Evolutionary conservation across 1,284 basidiomycete species (phyloP).

Genomic region (Marasmius fiardii): DNA sequence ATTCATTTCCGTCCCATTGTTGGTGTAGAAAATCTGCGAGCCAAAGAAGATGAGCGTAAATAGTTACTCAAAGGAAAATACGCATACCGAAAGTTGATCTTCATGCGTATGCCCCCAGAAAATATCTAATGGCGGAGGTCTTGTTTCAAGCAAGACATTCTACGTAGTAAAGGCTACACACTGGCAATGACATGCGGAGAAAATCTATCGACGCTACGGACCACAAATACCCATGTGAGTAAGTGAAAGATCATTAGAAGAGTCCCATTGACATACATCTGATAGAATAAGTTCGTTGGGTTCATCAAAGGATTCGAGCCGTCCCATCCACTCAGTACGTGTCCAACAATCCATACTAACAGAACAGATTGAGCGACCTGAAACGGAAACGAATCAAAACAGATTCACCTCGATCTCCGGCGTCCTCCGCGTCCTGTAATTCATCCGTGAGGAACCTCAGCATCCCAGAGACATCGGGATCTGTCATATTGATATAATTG

Average conservation of each 20-base stretch:
- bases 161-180: too few relatives aligned
- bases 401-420: slow-evolving; percentile 55
- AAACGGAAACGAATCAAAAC: neutral
- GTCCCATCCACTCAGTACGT: slow-evolving; percentile 78
- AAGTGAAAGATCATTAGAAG: slow-evolving; percentile 1
- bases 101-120: slow-evolving; percentile 85
- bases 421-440: slow-evolving; percentile 74
- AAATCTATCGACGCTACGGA: slow-evolving; percentile 71
- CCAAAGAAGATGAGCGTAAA: neutral
- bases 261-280: slow-evolving; percentile 54
- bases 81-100: slow-evolving; percentile 67
- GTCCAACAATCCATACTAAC: slow-evolving; percentile 77
- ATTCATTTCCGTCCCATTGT: slow-evolving; percentile 64
- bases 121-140: slow-evolving; percentile 42
- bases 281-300: slow-evolving; percentile 67
- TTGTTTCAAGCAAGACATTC: neutral
- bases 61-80: neutral
- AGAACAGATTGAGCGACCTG: neutral
- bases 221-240: slow-evolving; percentile 8
- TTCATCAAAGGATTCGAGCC: slow-evolving; percentile 59
- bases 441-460: slow-evolving; percentile 79
- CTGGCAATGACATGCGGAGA: slow-evolving; percentile 78
- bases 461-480: slow-evolving; percentile 72
- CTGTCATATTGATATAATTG: slow-evolving; percentile 73
- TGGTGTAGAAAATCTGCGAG: slow-evolving; percentile 66